A percentile compares a stretch with the other conserved stretches of the same genome.
Conservation (phyloP, 225 moss, liverwort and hornwort genomes). For the Pleurozium schreberi region DNA sequence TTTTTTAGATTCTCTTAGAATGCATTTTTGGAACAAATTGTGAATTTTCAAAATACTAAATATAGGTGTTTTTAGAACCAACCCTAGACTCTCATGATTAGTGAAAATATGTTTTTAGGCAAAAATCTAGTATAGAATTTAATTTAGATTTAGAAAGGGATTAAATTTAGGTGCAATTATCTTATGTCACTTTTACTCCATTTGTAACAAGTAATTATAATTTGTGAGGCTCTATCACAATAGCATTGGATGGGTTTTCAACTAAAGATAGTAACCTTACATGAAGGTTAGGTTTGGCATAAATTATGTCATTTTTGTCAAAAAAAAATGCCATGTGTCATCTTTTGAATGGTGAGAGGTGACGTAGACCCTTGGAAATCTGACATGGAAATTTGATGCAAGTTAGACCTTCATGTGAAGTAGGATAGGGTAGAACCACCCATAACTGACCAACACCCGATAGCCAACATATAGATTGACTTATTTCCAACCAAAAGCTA, state of each 20-base stretch:
- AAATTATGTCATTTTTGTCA: neutral
- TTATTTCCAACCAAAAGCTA: too few relatives aligned
- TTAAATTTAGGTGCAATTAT: neutral
- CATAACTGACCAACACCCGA: too few relatives aligned
- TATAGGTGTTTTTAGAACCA: neutral
- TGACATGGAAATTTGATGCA: neutral
- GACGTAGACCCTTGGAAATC: neutral
- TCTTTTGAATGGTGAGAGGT: neutral
- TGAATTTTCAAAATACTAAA: neutral
- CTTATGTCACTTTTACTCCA: too few relatives aligned
- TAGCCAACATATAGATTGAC: too few relatives aligned
- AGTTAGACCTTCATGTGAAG: too few relatives aligned
- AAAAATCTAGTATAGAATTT: fast-evolving
- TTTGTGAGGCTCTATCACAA: fast-evolving
- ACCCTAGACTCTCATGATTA: neutral
- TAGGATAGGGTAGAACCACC: too few relatives aligned
- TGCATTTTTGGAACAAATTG: neutral
- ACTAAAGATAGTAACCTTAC: neutral
- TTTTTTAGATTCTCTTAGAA: neutral
- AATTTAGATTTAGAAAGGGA: fast-evolving
- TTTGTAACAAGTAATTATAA: neutral
- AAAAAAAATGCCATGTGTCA: neutral
- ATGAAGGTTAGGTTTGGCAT: neutral
- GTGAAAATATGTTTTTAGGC: fast-evolving
- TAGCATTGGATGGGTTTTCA: neutral